phyloP scores from a whole-genome alignment of 140 eudicot species.

The Anethum foeniculum region DNA sequence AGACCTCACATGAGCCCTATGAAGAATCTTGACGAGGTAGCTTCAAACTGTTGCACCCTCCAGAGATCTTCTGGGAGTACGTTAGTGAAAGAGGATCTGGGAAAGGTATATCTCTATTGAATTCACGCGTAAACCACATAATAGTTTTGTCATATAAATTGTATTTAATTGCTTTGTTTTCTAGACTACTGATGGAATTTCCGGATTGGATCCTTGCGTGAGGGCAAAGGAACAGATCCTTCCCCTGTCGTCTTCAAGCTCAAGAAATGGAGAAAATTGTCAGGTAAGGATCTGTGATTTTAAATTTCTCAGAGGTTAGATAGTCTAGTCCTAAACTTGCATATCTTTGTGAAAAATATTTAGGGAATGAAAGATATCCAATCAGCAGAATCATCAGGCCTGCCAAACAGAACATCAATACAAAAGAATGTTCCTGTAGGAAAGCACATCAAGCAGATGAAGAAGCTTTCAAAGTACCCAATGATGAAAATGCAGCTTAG shows the following conservation, averaged over 20 bases:
- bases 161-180: not conserved
- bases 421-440: conserved; percentile 18
- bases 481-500: conserved; percentile 43
- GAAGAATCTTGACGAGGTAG: conserved; percentile 8
- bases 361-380: conserved; percentile 12
- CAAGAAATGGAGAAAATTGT: not conserved
- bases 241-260: not conserved
- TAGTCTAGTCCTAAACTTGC: too few species aligned
- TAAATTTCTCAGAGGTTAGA: not conserved
- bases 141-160: not conserved
- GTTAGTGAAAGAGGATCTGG: not conserved
- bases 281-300: not conserved
- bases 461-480: conserved; percentile 29
- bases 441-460: conserved; percentile 21
- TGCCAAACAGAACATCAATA: conserved; percentile 8
- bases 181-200: not conserved
- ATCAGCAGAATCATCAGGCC: conserved; percentile 12
- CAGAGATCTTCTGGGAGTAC: not conserved
- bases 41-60: not conserved
- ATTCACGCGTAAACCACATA: not conserved
- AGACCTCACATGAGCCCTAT: not conserved
- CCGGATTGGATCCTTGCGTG: not conserved
- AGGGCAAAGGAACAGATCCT: not conserved
- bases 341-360: not conserved
- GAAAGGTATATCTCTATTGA: conserved; percentile 15